Evolutionary conservation across 1,139 yeast species (phyloP).

Genomic region (Meyerozyma smithsonii): DNA sequence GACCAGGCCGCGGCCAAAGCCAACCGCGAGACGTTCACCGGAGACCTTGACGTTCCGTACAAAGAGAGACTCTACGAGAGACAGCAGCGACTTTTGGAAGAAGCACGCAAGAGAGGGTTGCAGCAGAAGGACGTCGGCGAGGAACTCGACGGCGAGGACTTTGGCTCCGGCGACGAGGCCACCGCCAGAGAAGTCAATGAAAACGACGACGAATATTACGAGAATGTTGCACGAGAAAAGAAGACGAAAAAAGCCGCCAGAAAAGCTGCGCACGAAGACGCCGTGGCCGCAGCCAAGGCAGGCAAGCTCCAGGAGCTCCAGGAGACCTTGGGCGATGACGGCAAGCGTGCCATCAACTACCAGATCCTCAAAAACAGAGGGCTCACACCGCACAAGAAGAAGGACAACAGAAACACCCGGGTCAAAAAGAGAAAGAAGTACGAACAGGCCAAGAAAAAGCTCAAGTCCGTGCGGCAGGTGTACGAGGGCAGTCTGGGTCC

Average conservation of each 20-base stretch:
- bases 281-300: constrained; percentile 76
- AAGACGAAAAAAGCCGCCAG: constrained; percentile 47
- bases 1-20: constrained; percentile 72
- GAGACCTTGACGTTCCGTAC: constrained; percentile 92
- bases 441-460: constrained; percentile 91
- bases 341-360: constrained; percentile 91
- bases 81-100: constrained; percentile 80
- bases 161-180: constrained; percentile 43
- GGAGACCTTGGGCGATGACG: constrained; percentile 65
- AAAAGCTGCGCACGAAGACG: constrained; percentile 62
- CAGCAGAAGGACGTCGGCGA: constrained; percentile 48
- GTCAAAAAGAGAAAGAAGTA: constrained; percentile 98
- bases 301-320: constrained; percentile 74
- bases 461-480: constrained; percentile 84
- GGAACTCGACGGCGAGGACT: constrained; percentile 49
- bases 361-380: constrained; percentile 96
- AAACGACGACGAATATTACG: constrained; percentile 37
- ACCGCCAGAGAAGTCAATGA: constrained; percentile 34
- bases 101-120: constrained; percentile 81
- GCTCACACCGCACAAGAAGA: constrained; percentile 85
- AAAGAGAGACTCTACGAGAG: constrained; percentile 85
- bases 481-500: constrained; percentile 74
- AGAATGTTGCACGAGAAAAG: constrained; percentile 46
- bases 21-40: constrained; percentile 52
- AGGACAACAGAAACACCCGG: constrained; percentile 91